Percentiles rank a stretch among this genome's conserved stretches.
These are phyloP conservation scores for Apiotrichum sp. DNA, from an alignment of 1,284 basidiomycete species.

Conservation along the genomic window DNA sequence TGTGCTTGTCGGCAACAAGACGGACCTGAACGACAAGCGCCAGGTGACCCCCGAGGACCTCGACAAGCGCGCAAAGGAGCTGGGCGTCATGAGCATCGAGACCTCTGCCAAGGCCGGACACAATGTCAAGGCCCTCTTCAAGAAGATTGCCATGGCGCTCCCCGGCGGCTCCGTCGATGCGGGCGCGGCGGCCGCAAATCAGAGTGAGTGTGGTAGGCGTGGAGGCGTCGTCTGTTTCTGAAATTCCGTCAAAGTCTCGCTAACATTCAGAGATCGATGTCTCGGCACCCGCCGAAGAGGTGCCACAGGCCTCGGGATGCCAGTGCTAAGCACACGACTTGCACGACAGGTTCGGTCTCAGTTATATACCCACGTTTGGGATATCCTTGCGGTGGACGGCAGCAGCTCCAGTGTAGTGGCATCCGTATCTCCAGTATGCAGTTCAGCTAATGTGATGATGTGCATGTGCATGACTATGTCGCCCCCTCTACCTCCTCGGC, in stretches of 20 bases:
- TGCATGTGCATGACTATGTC: too few species aligned
- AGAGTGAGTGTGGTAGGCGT: slow-evolving; percentile 33
- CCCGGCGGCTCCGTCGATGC: slow-evolving; percentile 87
- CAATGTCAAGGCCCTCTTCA: slow-evolving; percentile 96
- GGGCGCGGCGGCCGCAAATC: slow-evolving; percentile 54
- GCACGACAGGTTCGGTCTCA: background rate
- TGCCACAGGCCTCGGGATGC: slow-evolving; percentile 43
- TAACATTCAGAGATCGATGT: slow-evolving; percentile 45
- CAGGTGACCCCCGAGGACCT: slow-evolving; percentile 99
- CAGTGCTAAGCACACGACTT: slow-evolving; percentile 26
- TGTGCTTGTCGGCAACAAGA: slow-evolving; percentile 98
- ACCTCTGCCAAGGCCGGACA: slow-evolving; percentile 99
- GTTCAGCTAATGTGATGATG: too few species aligned
- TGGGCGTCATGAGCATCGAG: slow-evolving; percentile 98
- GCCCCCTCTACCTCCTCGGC: background rate
- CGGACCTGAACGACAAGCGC: slow-evolving; percentile 60
- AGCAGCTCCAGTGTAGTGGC: too few species aligned
- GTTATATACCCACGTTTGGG: background rate
- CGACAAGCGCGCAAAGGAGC: slow-evolving; percentile 83
- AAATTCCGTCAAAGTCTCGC: too few species aligned
- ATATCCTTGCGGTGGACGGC: background rate
- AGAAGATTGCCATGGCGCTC: slow-evolving; percentile 97
- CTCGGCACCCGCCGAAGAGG: slow-evolving; percentile 33
- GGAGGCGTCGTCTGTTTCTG: too few species aligned
- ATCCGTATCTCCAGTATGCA: too few species aligned